A percentile compares a stretch with the other conserved stretches of the same genome.
Conservation (phyloP, 768 basidiomycete genomes). For the Favolaschia claudopus region DNA sequence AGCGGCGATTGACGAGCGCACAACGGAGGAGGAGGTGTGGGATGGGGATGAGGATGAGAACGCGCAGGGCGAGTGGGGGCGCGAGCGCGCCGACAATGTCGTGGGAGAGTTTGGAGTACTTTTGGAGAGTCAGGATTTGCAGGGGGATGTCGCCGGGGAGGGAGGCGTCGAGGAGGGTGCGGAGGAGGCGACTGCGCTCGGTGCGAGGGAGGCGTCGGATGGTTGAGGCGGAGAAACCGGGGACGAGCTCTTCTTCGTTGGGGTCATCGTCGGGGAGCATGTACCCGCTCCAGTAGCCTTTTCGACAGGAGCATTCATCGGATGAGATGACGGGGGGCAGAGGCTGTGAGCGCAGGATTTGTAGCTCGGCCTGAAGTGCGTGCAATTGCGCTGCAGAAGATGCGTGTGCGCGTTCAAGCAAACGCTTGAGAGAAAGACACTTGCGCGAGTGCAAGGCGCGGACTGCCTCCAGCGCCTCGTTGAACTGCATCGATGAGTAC, state of each 20-base stretch:
- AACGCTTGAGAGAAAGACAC: constrained; percentile 76
- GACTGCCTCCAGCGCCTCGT: constrained; percentile 44
- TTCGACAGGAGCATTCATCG: constrained; percentile 38
- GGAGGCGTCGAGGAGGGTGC: constrained; percentile 14
- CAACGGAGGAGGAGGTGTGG: constrained; percentile 16
- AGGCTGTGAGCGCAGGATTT: constrained; percentile 63
- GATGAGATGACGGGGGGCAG: background rate
- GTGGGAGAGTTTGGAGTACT: constrained; percentile 83
- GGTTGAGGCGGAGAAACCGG: constrained; percentile 38
- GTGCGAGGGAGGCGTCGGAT: constrained; percentile 22
- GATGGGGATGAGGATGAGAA: constrained; percentile 59
- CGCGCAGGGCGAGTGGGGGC: constrained; percentile 66
- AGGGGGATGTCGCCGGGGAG: constrained; percentile 81
- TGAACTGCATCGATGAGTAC: constrained; percentile 16
- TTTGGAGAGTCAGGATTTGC: constrained; percentile 85
- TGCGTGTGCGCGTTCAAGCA: constrained; percentile 83
- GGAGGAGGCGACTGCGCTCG: constrained; percentile 26
- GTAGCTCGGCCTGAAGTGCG: constrained; percentile 83
- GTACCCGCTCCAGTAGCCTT: constrained; percentile 80
- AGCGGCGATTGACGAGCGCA: constrained; percentile 54
- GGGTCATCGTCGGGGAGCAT: constrained; percentile 55
- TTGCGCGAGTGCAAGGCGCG: constrained; percentile 58
- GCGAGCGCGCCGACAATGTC: constrained; percentile 81
- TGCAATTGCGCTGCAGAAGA: constrained; percentile 84
- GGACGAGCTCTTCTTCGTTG: constrained; percentile 45